phyloP scores from a whole-genome alignment of 2,329 filamentous ascomycete species.

The Talaromyces sp. region DNA sequence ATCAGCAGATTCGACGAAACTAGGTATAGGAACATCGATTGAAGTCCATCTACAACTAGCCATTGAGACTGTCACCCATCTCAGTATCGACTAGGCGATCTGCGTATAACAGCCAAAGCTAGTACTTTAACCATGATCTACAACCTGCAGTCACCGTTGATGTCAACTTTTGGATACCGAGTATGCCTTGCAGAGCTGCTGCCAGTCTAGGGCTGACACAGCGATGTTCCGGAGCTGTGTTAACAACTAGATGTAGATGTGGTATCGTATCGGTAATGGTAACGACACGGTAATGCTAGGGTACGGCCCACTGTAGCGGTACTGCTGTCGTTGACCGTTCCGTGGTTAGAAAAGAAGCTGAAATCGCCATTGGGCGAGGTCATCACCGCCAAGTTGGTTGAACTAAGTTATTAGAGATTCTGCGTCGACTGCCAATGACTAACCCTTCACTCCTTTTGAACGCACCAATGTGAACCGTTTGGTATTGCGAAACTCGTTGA shows the following conservation, averaged over 20 bases:
- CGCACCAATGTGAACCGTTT: background rate
- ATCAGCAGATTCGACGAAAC: background rate
- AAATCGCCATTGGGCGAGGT: background rate
- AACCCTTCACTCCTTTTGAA: background rate
- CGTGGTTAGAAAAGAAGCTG: slow-evolving; percentile 2
- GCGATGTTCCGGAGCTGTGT: slow-evolving; percentile 1
- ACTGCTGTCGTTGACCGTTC: background rate
- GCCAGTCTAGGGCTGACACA: background rate
- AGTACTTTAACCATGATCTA: background rate
- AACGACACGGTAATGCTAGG: background rate
- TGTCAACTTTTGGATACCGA: background rate
- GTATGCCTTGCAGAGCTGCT: background rate
- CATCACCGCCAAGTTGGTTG: background rate
- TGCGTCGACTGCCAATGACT: background rate
- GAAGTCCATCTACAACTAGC: background rate
- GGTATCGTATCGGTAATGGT: background rate
- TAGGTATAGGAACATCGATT: background rate
- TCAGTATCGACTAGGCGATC: background rate
- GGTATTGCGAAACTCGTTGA: background rate
- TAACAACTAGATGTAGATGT: no score
- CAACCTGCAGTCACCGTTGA: background rate
- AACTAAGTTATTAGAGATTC: background rate
- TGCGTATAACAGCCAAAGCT: background rate
- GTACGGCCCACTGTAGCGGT: slow-evolving; percentile 1
- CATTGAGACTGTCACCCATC: background rate